Evolutionary conservation across 2,329 filamentous ascomycete species (phyloP).

Genomic region (Geosmithia flava): DNA sequence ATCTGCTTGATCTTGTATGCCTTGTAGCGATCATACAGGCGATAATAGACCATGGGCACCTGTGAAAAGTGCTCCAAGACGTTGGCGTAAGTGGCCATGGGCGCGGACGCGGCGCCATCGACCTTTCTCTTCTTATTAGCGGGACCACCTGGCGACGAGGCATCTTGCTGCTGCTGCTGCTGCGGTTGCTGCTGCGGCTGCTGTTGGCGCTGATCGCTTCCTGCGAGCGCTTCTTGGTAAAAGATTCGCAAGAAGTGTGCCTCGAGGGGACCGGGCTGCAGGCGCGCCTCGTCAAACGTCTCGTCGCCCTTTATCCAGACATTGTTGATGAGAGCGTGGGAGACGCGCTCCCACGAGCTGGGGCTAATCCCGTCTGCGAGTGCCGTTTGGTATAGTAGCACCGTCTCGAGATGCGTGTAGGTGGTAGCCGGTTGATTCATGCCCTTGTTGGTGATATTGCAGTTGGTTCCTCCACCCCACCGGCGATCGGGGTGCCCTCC

Average conservation of each 20-base stretch:
- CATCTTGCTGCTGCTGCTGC: slow-evolving; percentile 5
- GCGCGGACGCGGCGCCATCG: slow-evolving; percentile 43
- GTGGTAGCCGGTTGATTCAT: slow-evolving; percentile 27
- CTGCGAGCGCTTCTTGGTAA: slow-evolving; percentile 50
- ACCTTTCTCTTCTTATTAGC: slow-evolving; percentile 62
- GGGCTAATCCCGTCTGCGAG: slow-evolving; percentile 53
- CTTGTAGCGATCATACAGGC: slow-evolving; percentile 65
- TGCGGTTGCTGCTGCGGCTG: not conserved
- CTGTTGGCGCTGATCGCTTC: slow-evolving; percentile 22
- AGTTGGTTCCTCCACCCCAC: slow-evolving; percentile 29
- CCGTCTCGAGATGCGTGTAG: slow-evolving; percentile 76
- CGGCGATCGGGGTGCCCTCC: slow-evolving; percentile 41
- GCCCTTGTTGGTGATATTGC: slow-evolving; percentile 20
- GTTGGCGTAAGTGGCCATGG: slow-evolving; percentile 35
- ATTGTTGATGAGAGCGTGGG: slow-evolving; percentile 62
- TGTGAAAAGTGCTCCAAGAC: slow-evolving; percentile 56
- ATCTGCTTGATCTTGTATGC: slow-evolving; percentile 59
- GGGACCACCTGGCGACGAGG: slow-evolving; percentile 23
- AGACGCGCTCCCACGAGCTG: slow-evolving; percentile 58
- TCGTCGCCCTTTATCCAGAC: slow-evolving; percentile 56
- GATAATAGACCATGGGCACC: slow-evolving; percentile 57
- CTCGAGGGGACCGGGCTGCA: slow-evolving; percentile 68
- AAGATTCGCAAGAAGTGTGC: slow-evolving; percentile 67
- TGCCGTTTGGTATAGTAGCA: slow-evolving; percentile 74
- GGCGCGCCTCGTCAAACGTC: slow-evolving; percentile 59